Conservation (phyloP, 1,284 basidiomycete species). For the Ganoderma lingzhi region DNA sequence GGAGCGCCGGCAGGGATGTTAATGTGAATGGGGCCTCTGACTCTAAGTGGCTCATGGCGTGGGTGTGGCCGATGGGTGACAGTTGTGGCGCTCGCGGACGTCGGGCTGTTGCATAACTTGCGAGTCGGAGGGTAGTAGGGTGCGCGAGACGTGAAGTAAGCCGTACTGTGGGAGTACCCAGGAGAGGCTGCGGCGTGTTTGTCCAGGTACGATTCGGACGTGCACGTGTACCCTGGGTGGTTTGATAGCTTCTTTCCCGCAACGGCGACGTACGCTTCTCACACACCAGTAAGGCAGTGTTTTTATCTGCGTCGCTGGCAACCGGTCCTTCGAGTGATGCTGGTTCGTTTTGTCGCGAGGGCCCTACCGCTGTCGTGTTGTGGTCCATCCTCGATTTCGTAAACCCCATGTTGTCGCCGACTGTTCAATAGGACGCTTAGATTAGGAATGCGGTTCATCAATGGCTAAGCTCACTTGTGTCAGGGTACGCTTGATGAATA, state of each 20-base stretch:
- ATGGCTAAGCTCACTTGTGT: conserved; percentile 2
- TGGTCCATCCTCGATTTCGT: neutral
- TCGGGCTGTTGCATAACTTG: conserved; percentile 1
- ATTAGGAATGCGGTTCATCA: neutral
- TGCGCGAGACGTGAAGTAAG: neutral
- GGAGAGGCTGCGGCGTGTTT: neutral
- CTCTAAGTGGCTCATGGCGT: conserved; percentile 21
- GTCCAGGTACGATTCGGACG: neutral
- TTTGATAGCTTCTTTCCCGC: conserved; percentile 1
- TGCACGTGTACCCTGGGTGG: neutral
- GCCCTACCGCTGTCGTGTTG: neutral
- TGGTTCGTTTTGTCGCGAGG: neutral
- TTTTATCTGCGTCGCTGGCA: neutral
- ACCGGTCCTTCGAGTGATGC: neutral
- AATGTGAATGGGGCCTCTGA: conserved; percentile 12
- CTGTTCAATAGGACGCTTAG: neutral
- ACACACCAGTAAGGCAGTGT: neutral
- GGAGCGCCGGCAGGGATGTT: conserved; percentile 23
- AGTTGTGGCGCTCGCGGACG: neutral
- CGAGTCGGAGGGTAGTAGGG: too few relatives aligned
- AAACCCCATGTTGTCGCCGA: neutral
- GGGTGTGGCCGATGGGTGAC: conserved; percentile 8
- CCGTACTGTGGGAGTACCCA: conserved; percentile 5
- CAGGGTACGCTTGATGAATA: conserved; percentile 7
- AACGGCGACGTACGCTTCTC: neutral